phyloP scores from a whole-genome alignment of 2,329 filamentous ascomycete species.

The Achaetomium macrosporum region DNA sequence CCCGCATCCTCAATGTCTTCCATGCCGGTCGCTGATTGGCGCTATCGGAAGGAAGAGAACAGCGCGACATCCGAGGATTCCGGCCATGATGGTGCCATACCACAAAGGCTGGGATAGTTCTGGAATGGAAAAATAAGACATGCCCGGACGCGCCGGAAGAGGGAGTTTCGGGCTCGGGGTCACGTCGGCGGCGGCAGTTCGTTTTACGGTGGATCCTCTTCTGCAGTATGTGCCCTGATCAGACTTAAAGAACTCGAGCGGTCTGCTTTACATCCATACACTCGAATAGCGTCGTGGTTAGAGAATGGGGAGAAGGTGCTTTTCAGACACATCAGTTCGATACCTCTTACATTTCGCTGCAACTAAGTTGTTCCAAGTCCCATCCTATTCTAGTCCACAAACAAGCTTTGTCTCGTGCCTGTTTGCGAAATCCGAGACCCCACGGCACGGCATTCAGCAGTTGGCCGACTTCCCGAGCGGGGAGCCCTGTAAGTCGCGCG shows the following conservation, averaged over 20 bases:
- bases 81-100: background rate
- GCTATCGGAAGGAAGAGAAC: background rate
- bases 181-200: background rate
- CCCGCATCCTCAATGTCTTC: background rate
- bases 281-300: background rate
- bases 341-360: background rate
- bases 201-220: background rate
- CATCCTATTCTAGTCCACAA: background rate
- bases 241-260: background rate
- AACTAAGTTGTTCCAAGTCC: background rate
- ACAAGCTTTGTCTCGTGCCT: background rate
- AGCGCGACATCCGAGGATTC: background rate
- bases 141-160: slow-evolving; percentile 1
- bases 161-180: background rate
- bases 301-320: background rate
- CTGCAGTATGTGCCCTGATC: background rate
- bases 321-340: slow-evolving; percentile 4
- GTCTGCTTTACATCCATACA: background rate
- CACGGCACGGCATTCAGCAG: background rate
- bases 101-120: background rate
- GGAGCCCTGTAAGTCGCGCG: background rate
- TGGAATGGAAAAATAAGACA: background rate
- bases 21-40: background rate
- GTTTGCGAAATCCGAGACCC: background rate
- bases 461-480: background rate